Evolutionary conservation across 306 rosid species (phyloP), one percentile per base, ranked within the genome.

Genomic region (Corylus avellana): DNA sequence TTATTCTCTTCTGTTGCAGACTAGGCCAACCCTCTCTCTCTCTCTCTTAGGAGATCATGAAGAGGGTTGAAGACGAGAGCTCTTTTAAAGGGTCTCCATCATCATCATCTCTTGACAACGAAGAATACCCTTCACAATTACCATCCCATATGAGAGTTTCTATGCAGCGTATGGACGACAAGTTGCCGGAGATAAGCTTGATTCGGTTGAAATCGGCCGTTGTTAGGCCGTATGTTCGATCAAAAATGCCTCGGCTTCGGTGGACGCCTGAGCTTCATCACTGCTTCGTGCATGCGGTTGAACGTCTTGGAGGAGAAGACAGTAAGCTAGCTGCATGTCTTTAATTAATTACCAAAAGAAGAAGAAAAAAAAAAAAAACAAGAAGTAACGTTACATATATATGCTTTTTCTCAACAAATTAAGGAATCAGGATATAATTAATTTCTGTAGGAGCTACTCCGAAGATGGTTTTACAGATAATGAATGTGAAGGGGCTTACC

Each of bases 191-290:
- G 66, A 69, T 75, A 47, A 81, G 49, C 79, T 42, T 42, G 46
- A 42, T 42, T 42, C 46, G 46, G 8, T 76, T 88, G 74, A 83
- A 62, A 77, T 44, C 86, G 0, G 78, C 90, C 1, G 57, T 16
- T 68, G 88, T 86, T 17, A 88, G 97, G 82, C 86, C 95, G 39
- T 92, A 92, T 56, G 81, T 81, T 73, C 92, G 97, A 29, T 92
- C 97, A 0, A 90, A 77, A 80, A 44, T 80, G 88, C 95, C 98
- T 46, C 89, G 97, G 54, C 90, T 94, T 79, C 90, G 95, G 50
- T 94, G 98, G 98, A 91, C 97, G 0, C 86, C 90, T 20, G 92
- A 87, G 75, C 98, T 94, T 70, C 98, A 94, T 83, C 92, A 82
- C 35, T 82, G 90, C 82, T 94, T 94, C 66, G 84, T 90, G 77